Evolutionary conservation across 495 filamentous ascomycete species (phyloP), one percentile per base, ranked within the genome.

Genomic region (Daldinia childiae): DNA sequence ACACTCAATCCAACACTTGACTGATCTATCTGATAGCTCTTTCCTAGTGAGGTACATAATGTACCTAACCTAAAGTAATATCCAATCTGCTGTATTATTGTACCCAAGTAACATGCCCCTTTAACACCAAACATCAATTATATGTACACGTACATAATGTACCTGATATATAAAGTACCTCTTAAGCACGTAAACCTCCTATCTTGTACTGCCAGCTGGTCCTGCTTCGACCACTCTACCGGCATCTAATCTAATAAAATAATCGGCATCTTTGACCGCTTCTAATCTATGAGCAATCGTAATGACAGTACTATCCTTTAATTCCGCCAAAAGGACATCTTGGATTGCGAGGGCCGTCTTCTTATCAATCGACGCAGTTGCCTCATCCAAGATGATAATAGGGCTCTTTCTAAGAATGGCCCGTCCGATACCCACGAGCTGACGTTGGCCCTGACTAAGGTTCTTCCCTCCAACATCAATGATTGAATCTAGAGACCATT

Each of bases 231-330:
- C 67, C 5, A 87, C 81, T 32, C 82, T 79, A 21, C 92, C 92
- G 55, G 87, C 85, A 15, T 90, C 91, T 61, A 97, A 76, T 45
- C 90, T 86, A 24, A 95, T 81, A 75, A 89, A 92, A 64, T 86
- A 92, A 71, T 91, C 87, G 17, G 92, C 92, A 74, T 91, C 87
- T 77, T 86, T 86, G n/a, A 94, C 91, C 24, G 92, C 92, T 76
- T 94, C 92, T 26, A 92, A 74, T 48, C 92, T 88, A 84, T 97
- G 93, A 45, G 93, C 93, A 79, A 97, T 93, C 4, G 91, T 94
- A 55, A 97, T 89, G 14, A 97, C 92, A 2, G 93, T 97, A 68
- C 91, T 94, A 39, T 89, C 82, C 54, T 78, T 82, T 81, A 95
- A 82, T 82, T 95, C 92, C 71, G 92, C 89, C 32, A 90, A 79